phyloP scores from a whole-genome alignment of 768 basidiomycete genomes.

The Sporobolomyces roseus region DNA sequence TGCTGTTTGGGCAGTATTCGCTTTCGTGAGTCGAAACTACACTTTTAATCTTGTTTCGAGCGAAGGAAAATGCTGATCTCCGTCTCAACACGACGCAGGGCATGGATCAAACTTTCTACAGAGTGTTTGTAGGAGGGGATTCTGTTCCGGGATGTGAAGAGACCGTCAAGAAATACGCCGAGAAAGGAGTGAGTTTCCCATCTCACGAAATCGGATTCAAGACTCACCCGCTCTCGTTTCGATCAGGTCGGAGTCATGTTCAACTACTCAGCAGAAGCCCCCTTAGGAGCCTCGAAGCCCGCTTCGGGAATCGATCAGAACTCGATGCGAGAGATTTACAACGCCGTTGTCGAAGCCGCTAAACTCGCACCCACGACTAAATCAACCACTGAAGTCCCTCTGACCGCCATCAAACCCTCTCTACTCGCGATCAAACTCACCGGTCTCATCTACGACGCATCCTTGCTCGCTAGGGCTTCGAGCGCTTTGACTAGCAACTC shows the following conservation, averaged over 20 bases:
- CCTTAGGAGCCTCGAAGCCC: conserved; percentile 13
- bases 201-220: not conserved
- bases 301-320: conserved; percentile 26
- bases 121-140: conserved; percentile 40
- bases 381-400: not conserved
- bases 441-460: conserved; percentile 37
- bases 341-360: conserved; percentile 30
- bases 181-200: conserved; percentile 19
- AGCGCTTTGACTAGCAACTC: conserved; percentile 23
- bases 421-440: conserved; percentile 44
- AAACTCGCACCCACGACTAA: conserved; percentile 12
- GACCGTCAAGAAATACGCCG: conserved; percentile 14
- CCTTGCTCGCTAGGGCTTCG: conserved; percentile 33
- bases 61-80: too few relatives aligned
- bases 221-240: not conserved
- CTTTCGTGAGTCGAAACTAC: conserved; percentile 17
- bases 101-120: conserved; percentile 43
- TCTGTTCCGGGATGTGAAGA: conserved; percentile 31
- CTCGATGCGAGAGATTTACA: conserved; percentile 28
- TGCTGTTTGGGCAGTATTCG: conserved; percentile 32
- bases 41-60: not conserved
- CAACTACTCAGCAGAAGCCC: conserved; percentile 44
- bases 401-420: conserved; percentile 34
- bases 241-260: conserved; percentile 40
- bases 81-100: conserved; percentile 29